Evolutionary conservation across 2,329 filamentous ascomycete genomes (phyloP), one percentile per base, ranked within the genome.

Genomic region (Aspergillus clavatus): DNA sequence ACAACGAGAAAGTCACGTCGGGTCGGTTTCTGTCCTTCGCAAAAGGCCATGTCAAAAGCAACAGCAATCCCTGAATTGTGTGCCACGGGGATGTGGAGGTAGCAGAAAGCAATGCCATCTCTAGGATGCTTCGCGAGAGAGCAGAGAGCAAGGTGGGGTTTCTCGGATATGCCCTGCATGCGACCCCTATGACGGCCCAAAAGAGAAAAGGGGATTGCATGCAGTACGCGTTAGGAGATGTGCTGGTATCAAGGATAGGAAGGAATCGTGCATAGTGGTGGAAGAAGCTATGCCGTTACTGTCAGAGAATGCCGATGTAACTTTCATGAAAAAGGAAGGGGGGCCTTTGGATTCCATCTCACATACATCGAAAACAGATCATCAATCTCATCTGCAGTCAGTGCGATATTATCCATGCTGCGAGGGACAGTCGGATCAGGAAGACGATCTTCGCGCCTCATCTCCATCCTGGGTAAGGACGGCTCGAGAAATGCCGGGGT

Each of bases 201-300:
- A 95, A 95, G 1, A 95, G 77, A 11, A 95, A 74, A 3, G 83
- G 82, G 40, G 89, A 86, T 57, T 91, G 84, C 48, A 83, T 78
- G 60, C 86, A 86, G 63, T 87, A 93, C 46, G 82, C 74, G 38
- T 93, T 85, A 1, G 88, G 84, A 0, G 79, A 70, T 53, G 83
- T 81, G 7, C 75, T 62, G 5, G 60, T 57, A 29, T 71, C 67
- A 0, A 72, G 55, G 12, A 72, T 61, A 0, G 69, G 68, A 10
- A 72, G 46, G 23, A 71, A 67, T 4, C 57, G 57, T 2, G 66
- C 58, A 51, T 69, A 70, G 16, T 69, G 57, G 1, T 55, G 55
- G 45, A 70, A 71, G 45, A 63, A 72, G 18, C 67, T 70, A 19
- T 0, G 3, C 5, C 11, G 11, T 4, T 7, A 18, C n/a, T 28